Percentiles rank a stretch among this genome's conserved stretches.
Evolutionary conservation across 2,329 filamentous ascomycete species (phyloP).

Genomic region (Apiospora koreana): DNA sequence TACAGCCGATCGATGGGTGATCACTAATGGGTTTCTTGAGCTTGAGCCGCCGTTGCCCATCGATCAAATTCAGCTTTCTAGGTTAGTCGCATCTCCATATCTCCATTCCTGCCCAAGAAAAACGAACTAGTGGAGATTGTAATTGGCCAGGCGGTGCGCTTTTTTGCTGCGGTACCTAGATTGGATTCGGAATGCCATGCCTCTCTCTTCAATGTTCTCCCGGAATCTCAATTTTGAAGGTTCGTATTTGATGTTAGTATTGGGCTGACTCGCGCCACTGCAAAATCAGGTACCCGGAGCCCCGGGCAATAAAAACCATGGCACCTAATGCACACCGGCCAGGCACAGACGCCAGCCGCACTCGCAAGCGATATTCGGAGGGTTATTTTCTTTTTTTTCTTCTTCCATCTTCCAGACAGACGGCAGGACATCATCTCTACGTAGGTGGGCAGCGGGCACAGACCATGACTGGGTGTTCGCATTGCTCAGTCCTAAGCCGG

Average conservation of each 20-base stretch:
- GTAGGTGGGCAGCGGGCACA: neutral
- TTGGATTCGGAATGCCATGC: neutral
- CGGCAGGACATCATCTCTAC: neutral
- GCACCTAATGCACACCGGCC: neutral
- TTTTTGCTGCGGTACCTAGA: neutral
- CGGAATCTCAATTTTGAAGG: neutral
- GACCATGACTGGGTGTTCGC: neutral
- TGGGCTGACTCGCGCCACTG: neutral
- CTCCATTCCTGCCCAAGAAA: neutral
- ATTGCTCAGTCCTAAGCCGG: neutral
- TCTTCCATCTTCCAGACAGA: neutral
- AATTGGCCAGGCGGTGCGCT: neutral
- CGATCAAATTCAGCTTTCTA: neutral
- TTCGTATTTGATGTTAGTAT: neutral
- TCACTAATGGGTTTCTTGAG: neutral
- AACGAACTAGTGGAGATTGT: neutral
- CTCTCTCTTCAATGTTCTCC: neutral
- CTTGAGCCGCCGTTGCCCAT: slow-evolving; percentile 7
- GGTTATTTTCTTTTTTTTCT: neutral
- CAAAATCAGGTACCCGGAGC: slow-evolving; percentile 7
- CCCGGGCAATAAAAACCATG: neutral
- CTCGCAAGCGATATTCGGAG: neutral
- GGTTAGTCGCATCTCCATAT: neutral
- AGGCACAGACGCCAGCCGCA: neutral
- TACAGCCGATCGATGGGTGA: too few species aligned